Base-by-base conservation (phyloP, 2,329 filamentous ascomycete species). In the Talaromyces sp. region DNA sequence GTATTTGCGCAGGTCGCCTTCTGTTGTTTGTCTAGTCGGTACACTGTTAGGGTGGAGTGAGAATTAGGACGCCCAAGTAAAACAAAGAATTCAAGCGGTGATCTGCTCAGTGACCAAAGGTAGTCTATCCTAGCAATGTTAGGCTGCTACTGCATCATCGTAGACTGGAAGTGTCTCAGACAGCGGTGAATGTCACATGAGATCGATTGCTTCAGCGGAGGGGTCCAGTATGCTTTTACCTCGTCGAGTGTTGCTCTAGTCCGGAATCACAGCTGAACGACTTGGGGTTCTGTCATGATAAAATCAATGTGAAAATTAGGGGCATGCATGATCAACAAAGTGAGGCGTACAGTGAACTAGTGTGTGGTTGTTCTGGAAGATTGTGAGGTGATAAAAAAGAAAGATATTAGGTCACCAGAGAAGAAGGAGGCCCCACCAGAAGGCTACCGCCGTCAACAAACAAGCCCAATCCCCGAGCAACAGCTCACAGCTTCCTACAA, bases 381-480 rank as follows among this genome's bases (percentile, higher is more conserved):
- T 45, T 35, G 47, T 27, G 48, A 56, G 35, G 19, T 35, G 39
- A 39, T 37, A 43, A 19, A 33, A 35, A 24, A 47, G 61, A 35
- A 27, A 19, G 43, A 43, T 24, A 27, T 6, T 27, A 27, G 14
- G 60, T 50, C n/a, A 45, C 41, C 22, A 48, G 5, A 50, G 47
- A 54, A 50, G 19, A n/a, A 52, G 5, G n/a, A 31, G 33, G 63
- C 37, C 56, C 63, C 61, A 57, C 48, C 24, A 41, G 33, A 39
- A 56, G 31, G 33, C 22, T 47, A 13, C 13, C 14, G 9, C 48
- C 43, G 52, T 64, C 62, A 64, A 64, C 57, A 64, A 64, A 64
- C 63, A 64, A 50, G 47, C n/a, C 63, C 47, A 60, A 48, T 58
- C 33, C 41, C 63, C 57, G 35, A 64, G 63, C 63, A 64, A 64